Evolutionary conservation across 139 green algal species (phyloP).

Genomic region (Micractinium sp.): DNA sequence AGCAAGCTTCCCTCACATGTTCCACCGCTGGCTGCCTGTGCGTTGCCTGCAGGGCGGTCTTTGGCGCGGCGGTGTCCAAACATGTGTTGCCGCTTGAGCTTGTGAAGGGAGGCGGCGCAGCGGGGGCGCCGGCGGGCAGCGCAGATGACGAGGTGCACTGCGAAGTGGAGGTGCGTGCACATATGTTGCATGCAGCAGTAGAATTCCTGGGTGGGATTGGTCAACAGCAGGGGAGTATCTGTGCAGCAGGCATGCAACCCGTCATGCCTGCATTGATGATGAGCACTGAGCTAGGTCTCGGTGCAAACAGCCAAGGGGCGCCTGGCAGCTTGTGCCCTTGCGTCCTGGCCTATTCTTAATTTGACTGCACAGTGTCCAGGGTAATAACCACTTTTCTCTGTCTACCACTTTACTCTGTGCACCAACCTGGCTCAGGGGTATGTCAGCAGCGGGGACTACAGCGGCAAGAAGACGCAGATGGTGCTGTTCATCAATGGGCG

Average conservation of each 20-base stretch:
- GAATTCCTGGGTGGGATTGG: background rate
- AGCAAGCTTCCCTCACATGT: background rate
- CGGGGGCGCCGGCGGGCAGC: background rate
- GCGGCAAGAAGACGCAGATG: conserved; percentile 73
- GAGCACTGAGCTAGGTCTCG: too few relatives aligned
- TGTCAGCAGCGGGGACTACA: conserved; percentile 74
- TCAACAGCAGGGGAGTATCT: background rate
- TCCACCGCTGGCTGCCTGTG: background rate
- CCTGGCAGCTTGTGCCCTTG: background rate
- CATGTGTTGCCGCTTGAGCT: conserved; percentile 69
- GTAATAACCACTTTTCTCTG: background rate
- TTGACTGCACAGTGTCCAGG: background rate
- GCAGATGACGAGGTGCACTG: background rate
- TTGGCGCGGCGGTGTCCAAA: conserved; percentile 76
- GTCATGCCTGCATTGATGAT: too few relatives aligned
- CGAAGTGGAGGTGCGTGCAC: conserved; percentile 13
- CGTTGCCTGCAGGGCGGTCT: conserved; percentile 67
- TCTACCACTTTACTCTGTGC: background rate
- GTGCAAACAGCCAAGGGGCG: too few relatives aligned
- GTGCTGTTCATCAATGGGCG: conserved; percentile 97
- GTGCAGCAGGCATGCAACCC: too few relatives aligned
- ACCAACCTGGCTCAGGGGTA: conserved; percentile 59
- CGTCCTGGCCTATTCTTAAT: background rate
- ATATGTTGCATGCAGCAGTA: too few relatives aligned
- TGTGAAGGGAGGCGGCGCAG: background rate